These are phyloP conservation scores for Malassezia cuniculi DNA, from an alignment of 1,284 basidiomycete genomes.

Conservation along the genomic window DNA sequence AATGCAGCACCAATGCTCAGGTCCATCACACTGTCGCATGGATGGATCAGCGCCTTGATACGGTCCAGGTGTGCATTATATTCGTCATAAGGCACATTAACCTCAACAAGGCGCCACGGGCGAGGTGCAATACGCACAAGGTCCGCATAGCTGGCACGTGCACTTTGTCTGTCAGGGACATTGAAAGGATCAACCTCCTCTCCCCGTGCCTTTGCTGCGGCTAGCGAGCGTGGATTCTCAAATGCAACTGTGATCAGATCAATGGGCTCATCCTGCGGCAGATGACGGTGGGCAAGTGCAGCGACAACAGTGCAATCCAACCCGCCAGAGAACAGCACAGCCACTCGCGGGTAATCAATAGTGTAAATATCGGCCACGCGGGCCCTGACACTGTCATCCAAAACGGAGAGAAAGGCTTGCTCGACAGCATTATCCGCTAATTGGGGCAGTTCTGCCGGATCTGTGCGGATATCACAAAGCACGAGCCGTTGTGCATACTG, in stretches of 20 bases:
- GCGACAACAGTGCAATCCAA: slow-evolving; percentile 81
- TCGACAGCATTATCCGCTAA: no score
- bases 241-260: slow-evolving; percentile 93
- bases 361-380: slow-evolving; percentile 48
- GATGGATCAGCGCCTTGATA: slow-evolving; percentile 22
- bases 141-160: slow-evolving; percentile 63
- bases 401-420: slow-evolving; percentile 43
- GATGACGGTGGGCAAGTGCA: slow-evolving; percentile 55
- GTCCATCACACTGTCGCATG: slow-evolving; percentile 29
- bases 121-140: slow-evolving; percentile 61
- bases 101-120: slow-evolving; percentile 79
- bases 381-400: slow-evolving; percentile 46
- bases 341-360: slow-evolving; percentile 52
- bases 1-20: slow-evolving; percentile 81
- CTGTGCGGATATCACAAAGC: no score
- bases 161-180: slow-evolving; percentile 79
- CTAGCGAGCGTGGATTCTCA: slow-evolving; percentile 65
- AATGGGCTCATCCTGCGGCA: slow-evolving; percentile 57
- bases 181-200: slow-evolving; percentile 48
- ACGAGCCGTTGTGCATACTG: no score
- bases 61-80: slow-evolving; percentile 23
- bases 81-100: slow-evolving; percentile 71
- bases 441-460: no score
- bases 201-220: slow-evolving; percentile 29
- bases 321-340: slow-evolving; percentile 86